Conservation (phyloP, 257 asterid species). For the Plantago elongata region DNA sequence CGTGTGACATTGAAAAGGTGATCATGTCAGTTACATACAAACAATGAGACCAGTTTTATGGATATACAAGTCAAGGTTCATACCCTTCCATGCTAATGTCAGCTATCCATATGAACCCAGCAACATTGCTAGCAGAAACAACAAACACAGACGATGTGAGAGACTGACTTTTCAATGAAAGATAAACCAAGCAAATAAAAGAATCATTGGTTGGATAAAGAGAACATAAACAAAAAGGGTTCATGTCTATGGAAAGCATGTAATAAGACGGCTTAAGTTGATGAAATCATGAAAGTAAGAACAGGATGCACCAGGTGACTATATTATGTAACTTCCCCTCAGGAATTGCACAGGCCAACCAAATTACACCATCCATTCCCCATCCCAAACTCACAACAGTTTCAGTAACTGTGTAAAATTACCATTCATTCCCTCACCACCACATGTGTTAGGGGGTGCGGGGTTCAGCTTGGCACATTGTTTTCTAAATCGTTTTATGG, state of each 20-base stretch:
- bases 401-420: too few species aligned
- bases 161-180: background rate
- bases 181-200: conserved; percentile 1
- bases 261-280: background rate
- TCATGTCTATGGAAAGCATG: conserved; percentile 1
- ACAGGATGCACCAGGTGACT: background rate
- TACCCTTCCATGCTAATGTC: conserved; percentile 80
- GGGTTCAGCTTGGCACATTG: too few species aligned
- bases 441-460: too few species aligned
- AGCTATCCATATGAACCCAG: conserved; percentile 91
- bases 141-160: conserved; percentile 13
- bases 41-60: background rate
- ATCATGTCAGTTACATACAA: conserved; percentile 13
- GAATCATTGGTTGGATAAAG: background rate
- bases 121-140: conserved; percentile 60
- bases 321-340: too few species aligned
- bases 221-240: background rate
- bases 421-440: too few species aligned
- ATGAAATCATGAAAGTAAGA: background rate
- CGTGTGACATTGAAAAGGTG: conserved; percentile 11
- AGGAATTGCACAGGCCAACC: too few species aligned
- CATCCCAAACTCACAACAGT: too few species aligned
- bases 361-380: too few species aligned
- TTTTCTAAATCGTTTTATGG: too few species aligned
- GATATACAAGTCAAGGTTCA: conserved; percentile 12